These are phyloP conservation scores for Candida berthetii DNA, from an alignment of 805 yeast genomes.

Conservation along the genomic window DNA sequence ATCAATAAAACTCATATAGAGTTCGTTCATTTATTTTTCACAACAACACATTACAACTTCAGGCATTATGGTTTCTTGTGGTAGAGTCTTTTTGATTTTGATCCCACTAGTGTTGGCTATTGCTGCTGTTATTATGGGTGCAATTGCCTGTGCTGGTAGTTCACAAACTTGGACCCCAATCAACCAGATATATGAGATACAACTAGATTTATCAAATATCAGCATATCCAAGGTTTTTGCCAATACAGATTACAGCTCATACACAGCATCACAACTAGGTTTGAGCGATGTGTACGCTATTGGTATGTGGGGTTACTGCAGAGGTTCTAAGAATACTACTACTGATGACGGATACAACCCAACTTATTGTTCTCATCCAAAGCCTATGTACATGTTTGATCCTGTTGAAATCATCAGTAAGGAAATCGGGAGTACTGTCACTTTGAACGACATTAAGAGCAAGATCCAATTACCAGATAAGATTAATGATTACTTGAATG, in stretches of 20 bases:
- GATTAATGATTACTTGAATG: conserved; percentile 37
- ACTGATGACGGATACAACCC: conserved; percentile 20
- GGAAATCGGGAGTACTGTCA: conserved; percentile 12
- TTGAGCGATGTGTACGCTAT: conserved; percentile 42
- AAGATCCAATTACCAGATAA: conserved; percentile 47
- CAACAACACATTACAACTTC: no score
- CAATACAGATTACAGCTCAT: conserved; percentile 5
- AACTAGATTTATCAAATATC: conserved; percentile 34
- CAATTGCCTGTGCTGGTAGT: conserved; percentile 49
- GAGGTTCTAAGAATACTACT: conserved; percentile 23
- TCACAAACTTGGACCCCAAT: conserved; percentile 34
- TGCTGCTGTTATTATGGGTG: conserved; percentile 38
- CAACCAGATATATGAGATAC: conserved; percentile 39
- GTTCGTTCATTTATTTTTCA: no score
- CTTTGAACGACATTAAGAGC: conserved; percentile 23
- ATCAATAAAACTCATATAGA: no score
- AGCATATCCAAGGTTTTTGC: conserved; percentile 13
- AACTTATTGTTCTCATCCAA: conserved; percentile 48
- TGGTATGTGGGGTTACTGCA: conserved; percentile 64
- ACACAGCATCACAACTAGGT: conserved; percentile 23
- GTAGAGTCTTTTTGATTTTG: conserved; percentile 19
- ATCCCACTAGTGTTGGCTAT: conserved; percentile 26
- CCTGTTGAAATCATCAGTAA: conserved; percentile 31
- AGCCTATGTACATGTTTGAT: conserved; percentile 50
- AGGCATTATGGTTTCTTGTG: conserved; percentile 14